Conservation (phyloP, 805 yeast species). For the Lachancea fermentati region DNA sequence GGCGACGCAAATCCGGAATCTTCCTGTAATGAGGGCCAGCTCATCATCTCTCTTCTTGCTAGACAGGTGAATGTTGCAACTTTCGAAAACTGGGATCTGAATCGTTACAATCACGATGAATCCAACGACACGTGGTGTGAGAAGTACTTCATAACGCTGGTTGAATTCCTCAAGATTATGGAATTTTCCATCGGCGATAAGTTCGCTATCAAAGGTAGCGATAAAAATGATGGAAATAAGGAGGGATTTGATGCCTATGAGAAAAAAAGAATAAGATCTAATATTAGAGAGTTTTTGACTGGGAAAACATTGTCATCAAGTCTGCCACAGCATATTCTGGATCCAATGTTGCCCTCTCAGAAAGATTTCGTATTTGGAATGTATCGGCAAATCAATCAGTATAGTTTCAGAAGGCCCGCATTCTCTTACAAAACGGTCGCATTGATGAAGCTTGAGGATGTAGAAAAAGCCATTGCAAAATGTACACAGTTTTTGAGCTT, state of each 20-base stretch:
- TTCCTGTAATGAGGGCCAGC: not conserved
- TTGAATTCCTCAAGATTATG: not conserved
- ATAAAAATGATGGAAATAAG: not conserved
- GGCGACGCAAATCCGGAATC: not conserved
- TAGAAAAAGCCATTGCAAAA: not conserved
- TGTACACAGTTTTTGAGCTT: not conserved
- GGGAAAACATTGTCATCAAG: not conserved
- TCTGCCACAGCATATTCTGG: not conserved
- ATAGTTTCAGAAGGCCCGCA: not conserved
- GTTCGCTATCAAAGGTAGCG: not conserved
- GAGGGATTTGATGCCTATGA: not conserved
- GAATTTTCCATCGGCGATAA: not conserved
- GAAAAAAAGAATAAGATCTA: not conserved
- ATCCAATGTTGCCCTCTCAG: not conserved
- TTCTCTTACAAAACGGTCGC: not conserved
- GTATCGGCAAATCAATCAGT: not conserved
- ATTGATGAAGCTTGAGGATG: not conserved
- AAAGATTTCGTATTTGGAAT: slow-evolving; percentile 1
- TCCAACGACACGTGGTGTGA: not conserved
- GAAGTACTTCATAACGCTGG: not conserved
- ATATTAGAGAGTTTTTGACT: not conserved
- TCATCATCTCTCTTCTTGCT: not conserved
- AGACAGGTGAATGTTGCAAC: not conserved
- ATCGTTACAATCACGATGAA: not conserved
- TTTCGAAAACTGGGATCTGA: slow-evolving; percentile 1